A percentile compares a stretch with the other conserved stretches of the same genome.
phyloP scores from a whole-genome alignment of 495 filamentous ascomycete genomes.

The Podospora fimiseda region DNA sequence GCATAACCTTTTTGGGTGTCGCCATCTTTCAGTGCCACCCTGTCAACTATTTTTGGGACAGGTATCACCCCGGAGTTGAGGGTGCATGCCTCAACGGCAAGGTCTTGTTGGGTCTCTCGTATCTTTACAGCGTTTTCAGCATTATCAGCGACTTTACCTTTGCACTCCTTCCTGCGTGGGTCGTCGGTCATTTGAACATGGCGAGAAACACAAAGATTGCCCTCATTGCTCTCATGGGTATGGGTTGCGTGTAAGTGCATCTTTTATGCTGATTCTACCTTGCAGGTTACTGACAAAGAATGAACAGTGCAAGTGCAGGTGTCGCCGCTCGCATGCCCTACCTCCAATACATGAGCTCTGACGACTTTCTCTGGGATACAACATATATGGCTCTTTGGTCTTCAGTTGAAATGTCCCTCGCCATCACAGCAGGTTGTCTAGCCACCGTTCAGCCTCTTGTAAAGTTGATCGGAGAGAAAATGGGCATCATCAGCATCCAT shows the following conservation, averaged over 20 bases:
- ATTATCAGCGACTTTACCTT: conserved; percentile 29
- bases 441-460: conserved; percentile 28
- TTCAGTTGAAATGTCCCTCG: conserved; percentile 24
- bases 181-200: conserved; percentile 27
- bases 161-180: conserved; percentile 27
- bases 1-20: conserved; percentile 14
- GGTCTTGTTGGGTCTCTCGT: conserved; percentile 18
- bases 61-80: not conserved
- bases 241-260: conserved; percentile 21
- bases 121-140: conserved; percentile 21
- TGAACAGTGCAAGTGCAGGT: conserved; percentile 24
- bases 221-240: conserved; percentile 14
- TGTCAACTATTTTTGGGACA: conserved; percentile 23
- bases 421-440: conserved; percentile 27
- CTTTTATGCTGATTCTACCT: not conserved
- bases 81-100: conserved; percentile 22
- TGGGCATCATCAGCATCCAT: not conserved
- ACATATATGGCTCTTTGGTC: conserved; percentile 30
- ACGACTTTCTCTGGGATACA: conserved; percentile 23
- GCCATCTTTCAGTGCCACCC: conserved; percentile 24
- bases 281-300: not conserved
- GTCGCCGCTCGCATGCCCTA: conserved; percentile 23
- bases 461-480: not conserved
- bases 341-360: conserved; percentile 13
- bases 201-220: conserved; percentile 14